A percentile compares a stretch with the other conserved stretches of the same genome.
phyloP scores from a whole-genome alignment of 2,329 filamentous ascomycete genomes.

The Pezicula neosporulosa region DNA sequence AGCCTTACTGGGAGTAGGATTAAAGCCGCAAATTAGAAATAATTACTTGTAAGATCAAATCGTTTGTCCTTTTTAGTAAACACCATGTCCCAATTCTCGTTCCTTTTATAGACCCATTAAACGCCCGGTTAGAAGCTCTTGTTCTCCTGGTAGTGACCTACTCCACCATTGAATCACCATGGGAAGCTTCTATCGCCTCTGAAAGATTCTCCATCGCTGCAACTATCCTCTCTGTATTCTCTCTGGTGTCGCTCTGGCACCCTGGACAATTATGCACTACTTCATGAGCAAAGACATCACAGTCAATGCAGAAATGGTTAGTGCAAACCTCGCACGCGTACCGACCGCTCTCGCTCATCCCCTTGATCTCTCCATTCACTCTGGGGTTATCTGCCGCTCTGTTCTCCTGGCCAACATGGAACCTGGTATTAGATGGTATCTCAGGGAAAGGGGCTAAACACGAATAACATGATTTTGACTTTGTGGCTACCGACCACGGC shows the following conservation, averaged over 20 bases:
- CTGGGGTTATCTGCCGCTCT: constrained; percentile 7
- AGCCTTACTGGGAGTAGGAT: no score
- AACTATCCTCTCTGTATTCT: constrained; percentile 1
- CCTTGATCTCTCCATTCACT: constrained; percentile 41
- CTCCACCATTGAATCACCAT: neutral
- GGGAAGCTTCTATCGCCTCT: no score
- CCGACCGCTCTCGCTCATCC: constrained; percentile 78
- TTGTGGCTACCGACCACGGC: constrained; percentile 68
- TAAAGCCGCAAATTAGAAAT: no score
- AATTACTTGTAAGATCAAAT: no score
- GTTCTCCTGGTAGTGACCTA: neutral
- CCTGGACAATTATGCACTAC: constrained; percentile 94
- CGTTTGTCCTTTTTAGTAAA: no score
- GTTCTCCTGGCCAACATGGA: neutral
- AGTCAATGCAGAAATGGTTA: constrained; percentile 96
- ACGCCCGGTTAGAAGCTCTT: no score
- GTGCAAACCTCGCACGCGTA: constrained; percentile 88
- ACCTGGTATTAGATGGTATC: constrained; percentile 3
- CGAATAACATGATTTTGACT: constrained; percentile 63
- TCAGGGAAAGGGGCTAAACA: constrained; percentile 72
- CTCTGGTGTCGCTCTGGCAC: constrained; percentile 44
- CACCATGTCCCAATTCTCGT: no score
- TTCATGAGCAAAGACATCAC: constrained; percentile 93
- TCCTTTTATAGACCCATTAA: no score
- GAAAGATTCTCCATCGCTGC: neutral